Conservation (phyloP, 768 basidiomycete genomes). For the Chalciporus sphaerocephalus region DNA sequence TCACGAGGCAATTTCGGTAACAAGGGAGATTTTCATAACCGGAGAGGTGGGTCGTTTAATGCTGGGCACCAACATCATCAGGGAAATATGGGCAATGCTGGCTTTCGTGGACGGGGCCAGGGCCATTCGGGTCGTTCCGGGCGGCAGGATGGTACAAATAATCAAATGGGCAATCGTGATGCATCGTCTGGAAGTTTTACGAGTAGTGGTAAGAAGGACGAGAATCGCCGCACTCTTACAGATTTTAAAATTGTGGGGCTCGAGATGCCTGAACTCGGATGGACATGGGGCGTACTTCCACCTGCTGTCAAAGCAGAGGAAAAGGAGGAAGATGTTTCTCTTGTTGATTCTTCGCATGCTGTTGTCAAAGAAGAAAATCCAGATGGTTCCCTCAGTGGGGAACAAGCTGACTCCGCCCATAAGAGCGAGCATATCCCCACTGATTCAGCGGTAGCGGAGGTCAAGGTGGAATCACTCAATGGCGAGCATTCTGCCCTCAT, state of each 20-base stretch:
- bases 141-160: slow-evolving; percentile 34
- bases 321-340: slow-evolving; percentile 32
- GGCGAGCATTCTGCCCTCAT: slow-evolving; percentile 30
- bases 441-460: slow-evolving; percentile 32
- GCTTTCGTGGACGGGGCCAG: slow-evolving; percentile 61
- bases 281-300: slow-evolving; percentile 79
- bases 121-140: slow-evolving; percentile 43
- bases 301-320: slow-evolving; percentile 33
- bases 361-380: slow-evolving; percentile 32
- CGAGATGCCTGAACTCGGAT: slow-evolving; percentile 74
- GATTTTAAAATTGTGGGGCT: slow-evolving; percentile 97
- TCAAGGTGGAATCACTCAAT: slow-evolving; percentile 27
- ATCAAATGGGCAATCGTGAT: slow-evolving; percentile 48
- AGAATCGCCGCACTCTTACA: slow-evolving; percentile 87
- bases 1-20: slow-evolving; percentile 64
- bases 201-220: slow-evolving; percentile 72
- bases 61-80: slow-evolving; percentile 39
- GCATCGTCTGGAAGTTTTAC: slow-evolving; percentile 42
- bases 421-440: slow-evolving; percentile 20
- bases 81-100: slow-evolving; percentile 36
- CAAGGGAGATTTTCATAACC: slow-evolving; percentile 58
- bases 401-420: slow-evolving; percentile 16
- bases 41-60: slow-evolving; percentile 62
- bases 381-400: slow-evolving; percentile 17
- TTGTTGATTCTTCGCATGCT: slow-evolving; percentile 31